Evolutionary conservation across 176 grass and related monocot genomes (phyloP), one percentile per base, ranked within the genome.

Genomic region (Carex parvula): DNA sequence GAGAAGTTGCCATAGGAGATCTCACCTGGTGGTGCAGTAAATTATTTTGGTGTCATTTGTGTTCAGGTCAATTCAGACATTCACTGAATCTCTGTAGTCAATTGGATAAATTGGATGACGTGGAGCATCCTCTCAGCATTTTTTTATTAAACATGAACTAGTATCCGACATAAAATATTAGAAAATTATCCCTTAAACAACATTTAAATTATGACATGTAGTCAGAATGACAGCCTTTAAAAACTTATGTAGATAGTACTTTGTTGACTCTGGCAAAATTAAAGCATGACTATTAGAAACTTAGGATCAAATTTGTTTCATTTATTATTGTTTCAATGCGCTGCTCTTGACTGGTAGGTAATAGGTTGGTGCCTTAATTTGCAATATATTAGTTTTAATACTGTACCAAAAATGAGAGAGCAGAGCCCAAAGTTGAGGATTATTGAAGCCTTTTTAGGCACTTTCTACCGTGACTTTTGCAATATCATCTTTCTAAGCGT

Each of bases 381-480:
- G 41, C 41, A 50, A 73, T n/a, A 5, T 22, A 52, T 11, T 68
- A 68, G 41, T 44, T 44, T 0, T 7, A 69, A 30, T 15, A 67
- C 64, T 37, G 4, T 67, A 37, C 30, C 1, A 37, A 66, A 29
- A 67, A 24, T 35, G 29, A 35, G 12, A 66, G 64, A 67, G 5
- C 30, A 32, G 30, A 67, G 70, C 63, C 63, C 63, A 32, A 65
- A 65, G 24, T 65, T 26, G 26, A 74, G 42, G 70, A 53, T 13
- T 53, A 26, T 53, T 74, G 35, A 24, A 50, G 46, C 22, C 72
- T 56, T 56, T 77, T 77, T 55, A 77, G 50, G 72, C 72, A 14
- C 72, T 77, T 77, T 77, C 72, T 77, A 77, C 50, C 22, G 72
- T 77, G 48, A 32, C 6, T 56, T 32, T 57, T 78, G 73, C 24